These are phyloP conservation scores for Sordariomycetes sp. DNA, from an alignment of 2,329 filamentous ascomycete species.

Conservation along the genomic window DNA sequence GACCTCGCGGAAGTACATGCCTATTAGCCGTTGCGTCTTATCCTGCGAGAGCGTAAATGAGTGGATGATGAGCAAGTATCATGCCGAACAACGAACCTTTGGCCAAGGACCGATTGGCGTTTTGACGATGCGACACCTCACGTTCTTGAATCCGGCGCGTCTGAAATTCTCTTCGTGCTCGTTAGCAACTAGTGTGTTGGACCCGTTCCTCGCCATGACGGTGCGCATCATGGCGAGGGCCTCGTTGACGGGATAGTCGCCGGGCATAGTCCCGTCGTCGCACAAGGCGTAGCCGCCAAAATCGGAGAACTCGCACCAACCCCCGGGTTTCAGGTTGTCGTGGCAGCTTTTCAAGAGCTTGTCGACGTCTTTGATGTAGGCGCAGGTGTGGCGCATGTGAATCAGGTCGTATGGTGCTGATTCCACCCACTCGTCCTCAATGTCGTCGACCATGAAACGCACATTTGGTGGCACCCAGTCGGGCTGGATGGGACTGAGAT, in stretches of 20 bases:
- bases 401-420: constrained; percentile 38
- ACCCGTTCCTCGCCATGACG: no score
- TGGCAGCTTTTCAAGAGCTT: constrained; percentile 31
- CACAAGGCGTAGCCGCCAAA: constrained; percentile 28
- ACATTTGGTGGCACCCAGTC: constrained; percentile 41
- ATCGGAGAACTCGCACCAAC: constrained; percentile 40
- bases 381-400: constrained; percentile 36
- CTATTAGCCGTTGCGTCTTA: constrained; percentile 31
- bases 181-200: constrained; percentile 26
- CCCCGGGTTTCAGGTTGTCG: constrained; percentile 41
- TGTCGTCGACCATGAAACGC: constrained; percentile 42
- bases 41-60: no score
- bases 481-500: constrained; percentile 43
- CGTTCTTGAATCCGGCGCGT: constrained; percentile 29
- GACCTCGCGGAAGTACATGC: constrained; percentile 33
- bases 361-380: constrained; percentile 31
- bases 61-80: no score
- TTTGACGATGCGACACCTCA: constrained; percentile 32
- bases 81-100: no score
- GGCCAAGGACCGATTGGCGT: constrained; percentile 41
- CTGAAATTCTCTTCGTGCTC: constrained; percentile 24
- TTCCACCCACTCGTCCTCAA: constrained; percentile 41
- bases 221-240: constrained; percentile 31
- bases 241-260: constrained; percentile 31
- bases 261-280: constrained; percentile 34